Evolutionary conservation across 257 asterid species (phyloP).

Genomic region (Parsonsia alboflavescens): DNA sequence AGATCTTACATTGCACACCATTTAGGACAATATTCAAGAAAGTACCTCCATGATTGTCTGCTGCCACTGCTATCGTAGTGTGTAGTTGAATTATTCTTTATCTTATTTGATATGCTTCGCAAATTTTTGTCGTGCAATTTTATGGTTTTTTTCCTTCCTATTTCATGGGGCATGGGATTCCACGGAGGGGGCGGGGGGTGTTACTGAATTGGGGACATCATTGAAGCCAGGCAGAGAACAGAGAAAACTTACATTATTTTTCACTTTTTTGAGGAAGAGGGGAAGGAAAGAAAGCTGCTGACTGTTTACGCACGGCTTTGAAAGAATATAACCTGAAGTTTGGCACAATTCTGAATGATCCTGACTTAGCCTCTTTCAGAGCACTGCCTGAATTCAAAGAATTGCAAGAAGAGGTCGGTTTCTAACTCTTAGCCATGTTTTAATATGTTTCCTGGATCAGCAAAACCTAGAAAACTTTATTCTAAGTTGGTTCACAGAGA

Average conservation of each 20-base stretch:
- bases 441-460: conserved; percentile 2
- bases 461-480: neutral
- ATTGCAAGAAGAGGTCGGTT: conserved; percentile 87
- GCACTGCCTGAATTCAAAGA: conserved; percentile 89
- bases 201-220: too few relatives aligned
- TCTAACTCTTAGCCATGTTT: conserved; percentile 10
- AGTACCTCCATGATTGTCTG: too few relatives aligned
- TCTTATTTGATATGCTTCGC: too few relatives aligned
- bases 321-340: conserved; percentile 79
- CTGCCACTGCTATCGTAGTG: too few relatives aligned
- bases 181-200: too few relatives aligned
- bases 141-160: too few relatives aligned
- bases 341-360: conserved; percentile 88
- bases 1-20: too few relatives aligned
- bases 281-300: conserved; percentile 89
- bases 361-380: conserved; percentile 95
- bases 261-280: conserved; percentile 51
- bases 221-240: conserved; percentile 13
- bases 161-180: too few relatives aligned
- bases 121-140: too few relatives aligned
- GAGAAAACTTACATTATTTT: conserved; percentile 30
- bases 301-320: conserved; percentile 86
- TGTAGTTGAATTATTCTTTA: too few relatives aligned
- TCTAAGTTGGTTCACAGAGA: neutral
- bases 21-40: too few relatives aligned